Percentiles rank a stretch among this genome's conserved stretches.
These are phyloP conservation scores for Boletus speciosus DNA, from an alignment of 768 basidiomycete genomes.

Conservation along the genomic window DNA sequence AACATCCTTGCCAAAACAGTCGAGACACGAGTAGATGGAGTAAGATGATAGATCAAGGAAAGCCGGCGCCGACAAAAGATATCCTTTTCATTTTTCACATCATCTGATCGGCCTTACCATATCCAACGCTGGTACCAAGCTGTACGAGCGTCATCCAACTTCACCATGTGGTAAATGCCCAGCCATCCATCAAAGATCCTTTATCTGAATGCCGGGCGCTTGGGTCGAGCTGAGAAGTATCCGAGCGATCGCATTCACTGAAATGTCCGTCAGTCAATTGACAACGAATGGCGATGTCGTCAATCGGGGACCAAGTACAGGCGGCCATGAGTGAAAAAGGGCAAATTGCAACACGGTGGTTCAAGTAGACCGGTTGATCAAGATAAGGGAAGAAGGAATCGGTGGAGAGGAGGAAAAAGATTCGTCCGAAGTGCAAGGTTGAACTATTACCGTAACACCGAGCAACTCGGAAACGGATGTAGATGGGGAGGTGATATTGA, in stretches of 20 bases:
- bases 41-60: constrained; percentile 1
- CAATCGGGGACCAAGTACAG: constrained; percentile 14
- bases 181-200: constrained; percentile 52
- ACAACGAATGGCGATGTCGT: constrained; percentile 4
- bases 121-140: constrained; percentile 20
- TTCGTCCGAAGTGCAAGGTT: not conserved
- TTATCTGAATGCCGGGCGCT: constrained; percentile 87
- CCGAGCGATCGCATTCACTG: constrained; percentile 74
- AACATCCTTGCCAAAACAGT: not conserved
- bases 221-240: constrained; percentile 82
- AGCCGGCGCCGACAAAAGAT: not conserved
- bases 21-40: not conserved
- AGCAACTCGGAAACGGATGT: not conserved
- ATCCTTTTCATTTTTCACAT: constrained; percentile 2
- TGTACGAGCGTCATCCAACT: constrained; percentile 15
- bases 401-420: not conserved
- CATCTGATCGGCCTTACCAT: constrained; percentile 24
- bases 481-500: not conserved
- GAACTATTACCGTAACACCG: not conserved
- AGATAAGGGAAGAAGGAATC: not conserved
- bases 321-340: not conserved
- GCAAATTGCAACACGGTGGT: constrained; percentile 1
- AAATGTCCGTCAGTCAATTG: constrained; percentile 11
- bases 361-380: not conserved
- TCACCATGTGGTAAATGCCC: not conserved